Evolutionary conservation across 169 alveolate species (phyloP), one percentile per base, ranked within the genome.

Genomic region (Theileria orientalis): DNA sequence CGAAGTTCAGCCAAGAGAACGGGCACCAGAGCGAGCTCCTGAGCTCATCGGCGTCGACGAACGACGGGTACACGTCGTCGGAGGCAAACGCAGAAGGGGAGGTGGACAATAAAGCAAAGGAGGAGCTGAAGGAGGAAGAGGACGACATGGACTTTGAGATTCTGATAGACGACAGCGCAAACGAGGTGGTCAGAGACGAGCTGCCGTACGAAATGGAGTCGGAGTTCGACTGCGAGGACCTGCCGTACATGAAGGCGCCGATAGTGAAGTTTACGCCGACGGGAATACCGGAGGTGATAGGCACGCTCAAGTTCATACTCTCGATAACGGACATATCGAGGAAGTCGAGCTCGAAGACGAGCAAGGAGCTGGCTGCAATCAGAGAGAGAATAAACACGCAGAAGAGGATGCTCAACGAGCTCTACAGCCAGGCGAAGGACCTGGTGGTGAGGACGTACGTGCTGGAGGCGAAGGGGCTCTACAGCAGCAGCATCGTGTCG

Each of bases 261-360:
- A 90, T 93, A 19, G 91, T 93, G 52, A 73, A 90, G 44, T 87
- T 92, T 77, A 93, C 93, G n/a, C 92, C 83, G 40, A 87, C 90
- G 19, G 97, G 97, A 23, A 83, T 90, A 25, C 95, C 95, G 35
- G 95, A 93, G 84, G 91, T 94, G 11, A 94, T 93, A 27, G 97
- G 97, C 3, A 90, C 87, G 51, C 73, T 93, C 19, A 93, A 93
- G 69, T 93, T 85, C 76, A 83, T 91, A 3, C 84, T 94, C 47
- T 83, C 87, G 30, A 93, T 93, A 61, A 54, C n/a, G n/a, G n/a
- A n/a, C n/a, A n/a, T n/a, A n/a, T n/a, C n/a, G n/a, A n/a, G n/a
- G 40, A 86, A 86, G 52, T 13, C 16, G 52, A 14, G 16, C 66
- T 66, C 71, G 85, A 61, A 57, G 78, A 63, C 16, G 62, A 41